Evolutionary conservation across 768 basidiomycete species (phyloP).

Genomic region (Lentinula detonsa): DNA sequence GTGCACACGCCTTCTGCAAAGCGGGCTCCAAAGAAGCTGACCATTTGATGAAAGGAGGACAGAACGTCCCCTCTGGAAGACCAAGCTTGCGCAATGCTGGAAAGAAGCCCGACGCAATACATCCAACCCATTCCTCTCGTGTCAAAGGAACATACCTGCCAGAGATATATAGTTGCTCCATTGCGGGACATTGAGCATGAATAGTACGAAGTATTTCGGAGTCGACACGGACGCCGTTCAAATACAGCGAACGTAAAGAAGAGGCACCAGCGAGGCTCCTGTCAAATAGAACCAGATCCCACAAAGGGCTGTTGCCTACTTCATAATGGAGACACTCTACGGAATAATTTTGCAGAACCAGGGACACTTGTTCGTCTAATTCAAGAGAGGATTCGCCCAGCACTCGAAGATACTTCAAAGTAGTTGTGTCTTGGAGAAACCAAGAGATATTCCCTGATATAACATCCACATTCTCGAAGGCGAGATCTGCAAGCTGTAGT

Average conservation of each 20-base stretch:
- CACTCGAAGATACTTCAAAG: slow-evolving; percentile 31
- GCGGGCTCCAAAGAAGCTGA: slow-evolving; percentile 12
- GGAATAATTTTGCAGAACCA: slow-evolving; percentile 33
- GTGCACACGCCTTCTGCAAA: slow-evolving; percentile 11
- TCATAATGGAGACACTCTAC: slow-evolving; percentile 40
- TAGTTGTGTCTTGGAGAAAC: slow-evolving; percentile 29
- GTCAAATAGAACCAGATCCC: slow-evolving; percentile 24
- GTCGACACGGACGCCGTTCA: slow-evolving; percentile 36
- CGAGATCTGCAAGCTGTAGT: slow-evolving; percentile 29
- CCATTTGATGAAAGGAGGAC: slow-evolving; percentile 37
- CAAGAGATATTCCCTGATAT: slow-evolving; percentile 33
- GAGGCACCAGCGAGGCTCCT: slow-evolving; percentile 16
- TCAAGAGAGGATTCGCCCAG: slow-evolving; percentile 24
- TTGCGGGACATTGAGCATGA: slow-evolving; percentile 23
- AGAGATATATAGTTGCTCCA: slow-evolving; percentile 34
- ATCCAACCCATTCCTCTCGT: slow-evolving; percentile 34
- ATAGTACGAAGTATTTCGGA: slow-evolving; percentile 27
- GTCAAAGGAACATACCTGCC: slow-evolving; percentile 33
- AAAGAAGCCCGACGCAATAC: slow-evolving; percentile 29
- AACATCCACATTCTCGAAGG: slow-evolving; percentile 39
- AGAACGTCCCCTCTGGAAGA: slow-evolving; percentile 31
- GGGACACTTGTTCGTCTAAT: slow-evolving; percentile 33
- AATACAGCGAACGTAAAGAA: slow-evolving; percentile 31
- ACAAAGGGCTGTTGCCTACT: slow-evolving; percentile 20
- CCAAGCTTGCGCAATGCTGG: slow-evolving; percentile 26